Base-by-base conservation (phyloP, 805 yeast species). In the Nakazawaea wickerhamii region DNA sequence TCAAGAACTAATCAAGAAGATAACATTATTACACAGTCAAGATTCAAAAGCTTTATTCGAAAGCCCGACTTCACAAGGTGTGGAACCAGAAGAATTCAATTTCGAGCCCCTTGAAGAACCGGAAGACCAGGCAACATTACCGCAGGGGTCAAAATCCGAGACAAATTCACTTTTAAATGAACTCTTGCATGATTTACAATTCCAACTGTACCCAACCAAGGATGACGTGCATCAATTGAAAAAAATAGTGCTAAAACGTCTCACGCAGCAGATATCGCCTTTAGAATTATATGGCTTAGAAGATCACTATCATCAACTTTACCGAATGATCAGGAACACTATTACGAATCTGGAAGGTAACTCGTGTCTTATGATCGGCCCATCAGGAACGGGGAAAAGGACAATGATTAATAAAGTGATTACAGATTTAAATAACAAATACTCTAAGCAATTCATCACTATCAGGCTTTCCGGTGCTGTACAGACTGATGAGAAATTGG, bases 281-380 rank as follows among this genome's bases (percentile, higher is more conserved):
- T 18, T 32, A 11, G 19, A 30, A 17, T 59, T 67, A 10, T 59
- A 63, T 30, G 66, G 63, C 7, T 49, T 71, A 4, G 72, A 64
- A 4, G 60, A 53, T 3, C 68, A 71, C 33, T 67, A 66, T 47
- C 47, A 62, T 1, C 84, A 84, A 48, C 56, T 90, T 1, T 75
- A 73, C 47, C 62, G 65, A 10, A 58, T 86, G 50, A 55, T 90
- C 39, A 77, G 76, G 38, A 79, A 79, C 47, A 81, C 95, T 0
- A 70, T 89, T 1, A 63, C 67, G 19, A 76, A 76, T 47, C 71
- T 75, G 22, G 93, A 88, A 48, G 90, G 95, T 5, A 88, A 86
- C 55, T 91, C 97, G 2, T 76, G 81, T 10, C 63, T 91, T 5
- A 46, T 91, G 1, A 70, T 89, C 35, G 98, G 98, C 0, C 87